A percentile compares a stretch with the other conserved stretches of the same genome.
phyloP scores from a whole-genome alignment of 2,329 filamentous ascomycete genomes.

The Fusarium continuum region DNA sequence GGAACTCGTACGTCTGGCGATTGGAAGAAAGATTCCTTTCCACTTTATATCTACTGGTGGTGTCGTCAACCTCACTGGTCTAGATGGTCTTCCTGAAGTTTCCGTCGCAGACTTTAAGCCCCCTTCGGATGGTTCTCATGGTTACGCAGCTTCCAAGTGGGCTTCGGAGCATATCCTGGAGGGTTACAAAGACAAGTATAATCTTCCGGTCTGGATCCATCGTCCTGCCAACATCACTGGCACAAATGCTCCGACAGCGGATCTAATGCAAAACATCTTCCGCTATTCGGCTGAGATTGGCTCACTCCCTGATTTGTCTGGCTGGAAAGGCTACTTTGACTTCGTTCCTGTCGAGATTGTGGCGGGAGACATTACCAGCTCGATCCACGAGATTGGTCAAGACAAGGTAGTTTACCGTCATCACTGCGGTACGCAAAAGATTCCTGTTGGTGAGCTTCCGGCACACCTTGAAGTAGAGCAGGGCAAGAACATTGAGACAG shows the following conservation, averaged over 20 bases:
- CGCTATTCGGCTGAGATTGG: neutral
- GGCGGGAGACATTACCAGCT: neutral
- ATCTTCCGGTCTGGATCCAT: constrained; percentile 1
- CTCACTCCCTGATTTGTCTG: neutral
- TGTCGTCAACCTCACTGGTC: constrained; percentile 18
- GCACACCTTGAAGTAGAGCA: neutral
- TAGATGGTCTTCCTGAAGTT: neutral
- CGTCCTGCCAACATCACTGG: constrained; percentile 2
- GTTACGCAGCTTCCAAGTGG: constrained; percentile 50
- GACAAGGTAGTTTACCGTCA: neutral
- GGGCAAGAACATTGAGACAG: neutral
- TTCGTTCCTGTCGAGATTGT: constrained; percentile 1
- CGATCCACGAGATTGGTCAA: neutral
- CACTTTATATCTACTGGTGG: constrained; percentile 51
- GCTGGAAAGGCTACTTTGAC: constrained; percentile 2
- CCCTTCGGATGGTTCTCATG: constrained; percentile 22
- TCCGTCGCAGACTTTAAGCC: neutral
- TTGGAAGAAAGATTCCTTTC: constrained; percentile 43
- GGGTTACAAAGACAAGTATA: neutral
- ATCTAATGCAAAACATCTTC: constrained; percentile 12
- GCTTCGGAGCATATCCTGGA: constrained; percentile 46
- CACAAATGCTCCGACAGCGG: neutral
- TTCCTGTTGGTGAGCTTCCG: neutral
- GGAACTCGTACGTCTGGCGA: constrained; percentile 41
- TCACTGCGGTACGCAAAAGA: neutral